Conservation (phyloP, 2,329 filamentous ascomycete species). For the Xylariaceae sp. region DNA sequence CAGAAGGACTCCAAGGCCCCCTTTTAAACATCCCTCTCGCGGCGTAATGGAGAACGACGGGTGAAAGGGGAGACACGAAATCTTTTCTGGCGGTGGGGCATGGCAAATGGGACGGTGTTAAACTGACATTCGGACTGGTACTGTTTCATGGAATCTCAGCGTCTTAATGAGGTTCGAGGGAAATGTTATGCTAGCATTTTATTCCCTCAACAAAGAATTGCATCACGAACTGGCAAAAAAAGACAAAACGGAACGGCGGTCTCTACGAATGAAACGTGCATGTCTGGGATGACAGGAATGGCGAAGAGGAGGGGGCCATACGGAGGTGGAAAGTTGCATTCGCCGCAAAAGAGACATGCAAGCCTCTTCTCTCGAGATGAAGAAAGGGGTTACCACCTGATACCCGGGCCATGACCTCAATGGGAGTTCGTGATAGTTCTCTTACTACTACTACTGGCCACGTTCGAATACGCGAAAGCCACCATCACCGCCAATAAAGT, state of each 20-base stretch:
- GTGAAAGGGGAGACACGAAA: constrained; percentile 31
- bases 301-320: constrained; percentile 1
- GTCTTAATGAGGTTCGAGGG: constrained; percentile 23
- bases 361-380: not conserved
- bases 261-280: constrained; percentile 14
- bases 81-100: constrained; percentile 28
- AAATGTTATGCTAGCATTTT: constrained; percentile 29
- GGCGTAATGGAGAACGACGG: constrained; percentile 27
- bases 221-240: constrained; percentile 29
- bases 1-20: constrained; percentile 69
- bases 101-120: constrained; percentile 32
- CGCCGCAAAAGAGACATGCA: constrained; percentile 9
- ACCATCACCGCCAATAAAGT: constrained; percentile 74
- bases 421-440: constrained; percentile 9
- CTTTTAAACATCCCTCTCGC: constrained; percentile 21
- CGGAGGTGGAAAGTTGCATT: constrained; percentile 2
- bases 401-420: constrained; percentile 3
- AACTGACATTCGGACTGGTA: constrained; percentile 32
- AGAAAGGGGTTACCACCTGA: constrained; percentile 2
- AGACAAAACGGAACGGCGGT: constrained; percentile 8
- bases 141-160: constrained; percentile 26
- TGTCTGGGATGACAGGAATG: no score
- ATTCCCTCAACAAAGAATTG: constrained; percentile 24
- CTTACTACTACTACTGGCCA: constrained; percentile 54
- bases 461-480: constrained; percentile 79